Evolutionary conservation across 208 protist genomes (phyloP).

Genomic region (Acanthamoeba lenticulata): DNA sequence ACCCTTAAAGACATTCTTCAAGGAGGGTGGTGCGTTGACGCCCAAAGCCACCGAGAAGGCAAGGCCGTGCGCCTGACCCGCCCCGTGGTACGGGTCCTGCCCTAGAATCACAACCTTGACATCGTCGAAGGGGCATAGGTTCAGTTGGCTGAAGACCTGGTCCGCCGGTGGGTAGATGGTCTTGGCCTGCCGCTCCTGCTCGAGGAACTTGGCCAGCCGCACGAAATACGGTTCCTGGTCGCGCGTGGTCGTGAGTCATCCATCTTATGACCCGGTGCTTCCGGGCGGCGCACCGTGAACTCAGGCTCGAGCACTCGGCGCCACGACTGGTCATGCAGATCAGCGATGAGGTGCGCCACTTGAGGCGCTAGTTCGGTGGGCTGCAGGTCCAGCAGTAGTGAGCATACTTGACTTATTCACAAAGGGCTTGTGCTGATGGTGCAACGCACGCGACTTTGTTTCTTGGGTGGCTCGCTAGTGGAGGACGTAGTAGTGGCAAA

Average conservation of each 20-base stretch:
- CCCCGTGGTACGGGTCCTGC: conserved; percentile 93
- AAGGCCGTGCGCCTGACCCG: conserved; percentile 96
- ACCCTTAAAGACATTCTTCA: conserved; percentile 61
- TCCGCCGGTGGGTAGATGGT: conserved; percentile 89
- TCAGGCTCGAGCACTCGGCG: not conserved
- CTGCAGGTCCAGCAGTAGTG: not conserved
- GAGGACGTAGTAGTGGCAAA: not conserved
- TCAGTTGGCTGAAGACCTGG: conserved; percentile 93
- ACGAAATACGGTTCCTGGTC: conserved; percentile 55
- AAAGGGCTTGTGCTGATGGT: not conserved
- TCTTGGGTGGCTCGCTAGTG: not conserved
- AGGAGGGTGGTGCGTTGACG: conserved; percentile 77
- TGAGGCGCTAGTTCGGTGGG: not conserved
- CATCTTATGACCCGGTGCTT: not conserved
- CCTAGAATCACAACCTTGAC: conserved; percentile 96
- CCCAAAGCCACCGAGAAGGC: conserved; percentile 95
- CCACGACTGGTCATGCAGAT: conserved; percentile 9
- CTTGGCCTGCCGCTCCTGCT: conserved; percentile 51
- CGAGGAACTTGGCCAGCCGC: conserved; percentile 66
- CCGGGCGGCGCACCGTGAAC: not conserved
- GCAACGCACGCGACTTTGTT: not conserved
- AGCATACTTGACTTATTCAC: not conserved
- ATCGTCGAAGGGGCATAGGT: conserved; percentile 90
- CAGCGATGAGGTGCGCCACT: not conserved
- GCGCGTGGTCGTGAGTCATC: not conserved